Evolutionary conservation across 2,329 filamentous ascomycete species (phyloP).

Genomic region (Fusarium sp.): DNA sequence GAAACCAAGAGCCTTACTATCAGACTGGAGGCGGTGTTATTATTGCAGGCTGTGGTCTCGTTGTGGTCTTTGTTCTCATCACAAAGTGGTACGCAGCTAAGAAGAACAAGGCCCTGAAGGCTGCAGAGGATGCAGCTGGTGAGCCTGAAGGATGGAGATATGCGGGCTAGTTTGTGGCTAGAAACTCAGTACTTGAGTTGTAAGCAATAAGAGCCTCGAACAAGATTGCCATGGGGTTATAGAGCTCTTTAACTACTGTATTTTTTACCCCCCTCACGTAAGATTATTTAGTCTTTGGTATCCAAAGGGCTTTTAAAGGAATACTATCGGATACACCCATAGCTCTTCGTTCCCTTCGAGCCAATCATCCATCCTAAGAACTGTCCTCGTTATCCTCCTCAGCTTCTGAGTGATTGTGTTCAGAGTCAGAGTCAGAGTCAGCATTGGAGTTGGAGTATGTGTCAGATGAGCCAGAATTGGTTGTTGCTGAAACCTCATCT

Average conservation of each 20-base stretch:
- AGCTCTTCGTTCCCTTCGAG: neutral
- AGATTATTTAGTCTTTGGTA: neutral
- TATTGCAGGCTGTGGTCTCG: constrained; percentile 39
- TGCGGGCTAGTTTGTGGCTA: neutral
- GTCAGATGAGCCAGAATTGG: accelerated
- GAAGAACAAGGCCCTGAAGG: constrained; percentile 43
- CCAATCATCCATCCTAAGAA: neutral
- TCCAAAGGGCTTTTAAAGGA: neutral
- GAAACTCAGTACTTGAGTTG: accelerated
- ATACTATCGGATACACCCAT: neutral
- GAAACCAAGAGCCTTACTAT: constrained; percentile 45
- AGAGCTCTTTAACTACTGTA: accelerated
- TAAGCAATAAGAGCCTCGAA: accelerated
- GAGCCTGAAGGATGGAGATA: constrained; percentile 27
- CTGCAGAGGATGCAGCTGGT: constrained; percentile 16
- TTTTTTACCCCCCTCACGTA: too few species aligned
- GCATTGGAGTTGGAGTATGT: neutral
- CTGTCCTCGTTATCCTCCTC: accelerated
- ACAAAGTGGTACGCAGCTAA: constrained; percentile 37
- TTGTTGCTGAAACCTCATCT: neutral
- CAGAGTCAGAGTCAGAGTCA: neutral
- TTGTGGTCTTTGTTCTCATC: constrained; percentile 28
- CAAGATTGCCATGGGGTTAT: accelerated
- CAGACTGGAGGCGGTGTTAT: constrained; percentile 44
- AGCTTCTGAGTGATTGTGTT: accelerated